Evolutionary conservation across 2,329 filamentous ascomycete genomes (phyloP), one percentile per base, ranked within the genome.

Genomic region (Aspergillus quadricinctus): DNA sequence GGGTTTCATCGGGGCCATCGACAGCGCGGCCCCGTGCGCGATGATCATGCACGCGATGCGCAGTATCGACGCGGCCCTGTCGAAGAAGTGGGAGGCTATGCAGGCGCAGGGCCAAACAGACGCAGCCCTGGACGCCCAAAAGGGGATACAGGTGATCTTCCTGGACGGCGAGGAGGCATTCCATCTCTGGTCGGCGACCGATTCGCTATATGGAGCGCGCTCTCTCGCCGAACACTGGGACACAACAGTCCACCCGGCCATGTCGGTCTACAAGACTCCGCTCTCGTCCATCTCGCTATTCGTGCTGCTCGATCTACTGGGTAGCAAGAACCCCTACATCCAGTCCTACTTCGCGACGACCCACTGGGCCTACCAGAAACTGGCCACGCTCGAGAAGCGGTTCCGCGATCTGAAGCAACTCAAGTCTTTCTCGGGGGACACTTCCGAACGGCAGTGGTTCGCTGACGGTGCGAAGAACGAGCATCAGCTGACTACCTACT

Each of bases 91-190:
- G 90, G 81, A 83, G 29, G 81, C 81, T 31, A 90, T 92, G 83
- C 73, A 84, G 61, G 81, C 78, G 4, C 79, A 82, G 3, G 87
- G 83, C 4, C 77, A 81, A 25, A 66, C 72, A 2, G 74, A 77
- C 48, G 71, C 73, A 4, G 68, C 68, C 21, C 73, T 94, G 23
- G 90, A 92, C 45, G 89, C 88, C 64, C 85, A 90, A 61, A 87
- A 85, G 68, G 93, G 93, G 0, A 81, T 99, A 35, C 94, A 97
- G 77, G 89, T 99, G 28, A 63, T 99, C 28, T 82, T 99, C 54
- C 76, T 99, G 7, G 94, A 99, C 68, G 94, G 94, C 4, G 94
- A 99, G 75, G 94, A 99, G 74, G 92, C 94, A 0, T 99, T 96
- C 74, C 77, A 84, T 23, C 74, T 73, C 0, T 99, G 94, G 94